These are phyloP conservation scores for Podaxis sp. DNA, from an alignment of 768 basidiomycete genomes.

Conservation along the genomic window DNA sequence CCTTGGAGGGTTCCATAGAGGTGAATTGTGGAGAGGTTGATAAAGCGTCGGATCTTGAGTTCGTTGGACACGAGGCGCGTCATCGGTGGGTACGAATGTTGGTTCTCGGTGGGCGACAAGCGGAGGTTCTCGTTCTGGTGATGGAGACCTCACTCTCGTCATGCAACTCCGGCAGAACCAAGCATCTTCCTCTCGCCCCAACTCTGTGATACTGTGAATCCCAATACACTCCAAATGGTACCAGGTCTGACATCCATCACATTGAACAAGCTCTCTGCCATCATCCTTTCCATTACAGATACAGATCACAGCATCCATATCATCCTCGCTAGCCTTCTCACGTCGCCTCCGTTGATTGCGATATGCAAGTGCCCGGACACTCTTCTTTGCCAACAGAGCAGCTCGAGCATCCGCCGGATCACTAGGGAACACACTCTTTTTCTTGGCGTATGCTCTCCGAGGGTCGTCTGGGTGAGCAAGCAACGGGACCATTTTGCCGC, in stretches of 20 bases:
- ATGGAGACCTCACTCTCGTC: constrained; percentile 40
- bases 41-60: constrained; percentile 61
- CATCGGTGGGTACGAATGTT: constrained; percentile 68
- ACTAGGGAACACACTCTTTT: constrained; percentile 45
- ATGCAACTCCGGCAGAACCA: constrained; percentile 73
- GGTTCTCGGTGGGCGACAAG: constrained; percentile 49
- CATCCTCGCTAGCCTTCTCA: constrained; percentile 34
- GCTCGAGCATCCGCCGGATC: constrained; percentile 79
- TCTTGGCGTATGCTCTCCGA: constrained; percentile 21
- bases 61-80: constrained; percentile 39
- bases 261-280: constrained; percentile 78
- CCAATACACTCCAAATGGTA: constrained; percentile 83
- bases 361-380: constrained; percentile 59
- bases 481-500: constrained; percentile 64
- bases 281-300: constrained; percentile 68
- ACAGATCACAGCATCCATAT: constrained; percentile 57
- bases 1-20: constrained; percentile 47
- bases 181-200: constrained; percentile 75
- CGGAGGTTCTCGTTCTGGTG: constrained; percentile 32
- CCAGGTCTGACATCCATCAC: constrained; percentile 79
- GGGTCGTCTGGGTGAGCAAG: constrained; percentile 37
- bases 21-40: constrained; percentile 59
- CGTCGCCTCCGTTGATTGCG: constrained; percentile 45
- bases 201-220: constrained; percentile 57
- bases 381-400: constrained; percentile 71